Evolutionary conservation across 2,329 filamentous ascomycete species (phyloP).

Genomic region (Colletotrichum viniferum): DNA sequence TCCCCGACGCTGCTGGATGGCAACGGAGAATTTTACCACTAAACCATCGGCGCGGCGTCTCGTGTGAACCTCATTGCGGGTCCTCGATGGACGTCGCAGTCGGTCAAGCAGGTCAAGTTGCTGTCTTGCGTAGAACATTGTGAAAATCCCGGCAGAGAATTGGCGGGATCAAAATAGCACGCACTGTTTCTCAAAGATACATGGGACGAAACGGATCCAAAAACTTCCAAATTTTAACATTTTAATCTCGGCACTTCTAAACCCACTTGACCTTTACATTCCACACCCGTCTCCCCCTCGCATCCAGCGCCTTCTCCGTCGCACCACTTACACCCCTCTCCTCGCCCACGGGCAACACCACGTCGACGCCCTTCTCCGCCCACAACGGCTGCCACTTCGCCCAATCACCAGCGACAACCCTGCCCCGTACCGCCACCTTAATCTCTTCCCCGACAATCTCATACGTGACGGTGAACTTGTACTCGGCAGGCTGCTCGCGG

Average conservation of each 20-base stretch:
- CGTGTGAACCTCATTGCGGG: accelerated
- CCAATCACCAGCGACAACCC: not conserved
- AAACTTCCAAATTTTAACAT: not conserved
- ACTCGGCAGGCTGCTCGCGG: constrained; percentile 6
- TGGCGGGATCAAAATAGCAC: not conserved
- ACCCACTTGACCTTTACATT: not conserved
- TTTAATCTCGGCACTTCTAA: not conserved
- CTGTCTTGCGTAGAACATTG: not conserved
- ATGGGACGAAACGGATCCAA: not conserved
- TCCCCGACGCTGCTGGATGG: constrained; percentile 3
- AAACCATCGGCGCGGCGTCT: not conserved
- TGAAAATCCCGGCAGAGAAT: not conserved
- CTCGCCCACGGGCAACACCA: constrained; percentile 10
- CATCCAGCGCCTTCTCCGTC: not conserved
- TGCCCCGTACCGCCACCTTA: not conserved
- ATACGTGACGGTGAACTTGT: constrained; percentile 7
- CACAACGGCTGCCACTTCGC: constrained; percentile 10
- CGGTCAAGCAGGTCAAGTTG: not conserved
- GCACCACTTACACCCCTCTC: constrained; percentile 2
- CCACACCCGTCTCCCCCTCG: constrained; percentile 1
- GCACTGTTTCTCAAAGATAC: not conserved
- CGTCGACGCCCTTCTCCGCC: not conserved
- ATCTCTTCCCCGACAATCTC: not conserved
- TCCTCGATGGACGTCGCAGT: not conserved
- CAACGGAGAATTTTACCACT: constrained; percentile 13